Conservation (phyloP, 106 monocot species). For the Acorus calamus region DNA sequence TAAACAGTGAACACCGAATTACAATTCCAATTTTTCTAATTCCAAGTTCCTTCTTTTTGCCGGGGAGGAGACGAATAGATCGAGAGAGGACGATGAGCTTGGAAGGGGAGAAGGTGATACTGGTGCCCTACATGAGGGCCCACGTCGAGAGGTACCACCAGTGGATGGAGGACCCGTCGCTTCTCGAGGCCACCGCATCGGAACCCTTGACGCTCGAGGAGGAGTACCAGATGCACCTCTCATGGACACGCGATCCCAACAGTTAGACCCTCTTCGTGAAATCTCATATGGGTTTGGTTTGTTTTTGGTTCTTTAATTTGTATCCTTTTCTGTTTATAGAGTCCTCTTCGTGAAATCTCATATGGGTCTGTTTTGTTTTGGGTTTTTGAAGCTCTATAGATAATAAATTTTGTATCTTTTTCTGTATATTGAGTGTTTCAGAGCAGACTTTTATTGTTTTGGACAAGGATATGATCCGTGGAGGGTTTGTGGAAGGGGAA, state of each 20-base stretch:
- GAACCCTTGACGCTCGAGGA: constrained; percentile 72
- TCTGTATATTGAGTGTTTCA: constrained; percentile 3
- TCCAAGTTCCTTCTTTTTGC: too few relatives aligned
- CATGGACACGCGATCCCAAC: constrained; percentile 52
- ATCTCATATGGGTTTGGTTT: not conserved
- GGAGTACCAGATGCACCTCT: constrained; percentile 67
- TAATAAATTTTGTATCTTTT: too few relatives aligned
- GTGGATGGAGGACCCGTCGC: constrained; percentile 89
- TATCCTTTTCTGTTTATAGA: not conserved
- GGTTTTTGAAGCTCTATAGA: too few relatives aligned
- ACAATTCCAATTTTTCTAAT: too few relatives aligned
- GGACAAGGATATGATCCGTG: constrained; percentile 43
- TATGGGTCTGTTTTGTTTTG: not conserved
- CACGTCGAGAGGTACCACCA: constrained; percentile 82
- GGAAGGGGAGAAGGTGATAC: constrained; percentile 65
- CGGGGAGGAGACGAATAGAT: not conserved
- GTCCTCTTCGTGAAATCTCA: too few relatives aligned
- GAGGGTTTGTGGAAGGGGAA: constrained; percentile 22
- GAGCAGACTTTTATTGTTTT: constrained; percentile 72
- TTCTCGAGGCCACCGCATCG: constrained; percentile 80
- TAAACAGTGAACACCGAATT: too few relatives aligned
- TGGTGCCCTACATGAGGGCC: constrained; percentile 89
- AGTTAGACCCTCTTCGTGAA: constrained; percentile 14
- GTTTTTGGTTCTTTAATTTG: not conserved
- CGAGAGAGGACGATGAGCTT: constrained; percentile 9